Percentiles rank a stretch among this genome's conserved stretches.
Conservation (phyloP, 2,329 filamentous ascomycete genomes). For the Magnaporthiopsis incrustans region DNA sequence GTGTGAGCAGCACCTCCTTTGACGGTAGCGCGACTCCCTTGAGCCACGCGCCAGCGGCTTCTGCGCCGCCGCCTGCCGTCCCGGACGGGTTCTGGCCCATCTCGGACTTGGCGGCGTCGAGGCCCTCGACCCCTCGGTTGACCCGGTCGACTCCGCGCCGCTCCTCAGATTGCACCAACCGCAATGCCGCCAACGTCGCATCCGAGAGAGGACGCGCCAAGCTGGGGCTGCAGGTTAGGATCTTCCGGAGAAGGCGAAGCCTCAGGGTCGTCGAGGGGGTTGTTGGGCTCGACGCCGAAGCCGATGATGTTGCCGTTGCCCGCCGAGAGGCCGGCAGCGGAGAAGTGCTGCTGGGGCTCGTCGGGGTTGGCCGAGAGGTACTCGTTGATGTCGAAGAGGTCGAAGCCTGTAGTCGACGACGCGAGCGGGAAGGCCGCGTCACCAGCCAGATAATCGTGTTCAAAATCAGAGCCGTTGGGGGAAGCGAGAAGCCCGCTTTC, state of each 20-base stretch:
- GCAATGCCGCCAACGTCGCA: constrained; percentile 68
- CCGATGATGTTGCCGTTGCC: constrained; percentile 35
- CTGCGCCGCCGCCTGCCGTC: background rate
- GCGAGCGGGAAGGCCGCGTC: constrained; percentile 43
- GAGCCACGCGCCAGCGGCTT: background rate
- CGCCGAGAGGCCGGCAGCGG: constrained; percentile 21
- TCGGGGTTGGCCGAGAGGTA: constrained; percentile 24
- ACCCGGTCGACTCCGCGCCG: constrained; percentile 32
- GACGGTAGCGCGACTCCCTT: constrained; percentile 29
- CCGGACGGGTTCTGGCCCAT: background rate
- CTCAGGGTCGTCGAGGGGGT: constrained; percentile 49
- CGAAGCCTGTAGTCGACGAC: constrained; percentile 19
- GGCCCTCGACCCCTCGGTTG: constrained; percentile 10
- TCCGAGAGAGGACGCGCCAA: constrained; percentile 66
- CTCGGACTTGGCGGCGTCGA: background rate
- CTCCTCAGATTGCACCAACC: constrained; percentile 56
- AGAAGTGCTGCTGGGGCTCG: constrained; percentile 1
- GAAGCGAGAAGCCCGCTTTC: constrained; percentile 69
- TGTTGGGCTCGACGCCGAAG: constrained; percentile 44
- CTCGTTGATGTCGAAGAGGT: constrained; percentile 41
- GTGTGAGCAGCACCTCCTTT: constrained; percentile 37
- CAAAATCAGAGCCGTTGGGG: constrained; percentile 57
- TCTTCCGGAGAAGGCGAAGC: constrained; percentile 54
- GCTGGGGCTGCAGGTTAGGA: constrained; percentile 65
- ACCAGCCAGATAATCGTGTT: constrained; percentile 60